phyloP scores from a whole-genome alignment of 1,139 yeast species.

The Blastobotrys elegans region DNA sequence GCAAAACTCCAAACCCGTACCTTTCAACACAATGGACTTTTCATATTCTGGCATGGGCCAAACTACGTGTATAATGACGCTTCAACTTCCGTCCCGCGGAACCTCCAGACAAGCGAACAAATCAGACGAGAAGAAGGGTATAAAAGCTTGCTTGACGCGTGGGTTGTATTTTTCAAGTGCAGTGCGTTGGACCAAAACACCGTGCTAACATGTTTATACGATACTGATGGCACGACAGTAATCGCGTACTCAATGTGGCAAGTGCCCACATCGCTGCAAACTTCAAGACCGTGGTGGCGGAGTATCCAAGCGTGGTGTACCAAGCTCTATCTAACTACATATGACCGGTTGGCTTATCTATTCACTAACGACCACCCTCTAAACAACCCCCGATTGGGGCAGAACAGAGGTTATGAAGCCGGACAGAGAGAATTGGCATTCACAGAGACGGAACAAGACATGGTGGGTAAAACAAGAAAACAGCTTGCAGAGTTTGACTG shows the following conservation, averaged over 20 bases:
- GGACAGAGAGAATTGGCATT: background rate
- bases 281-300: background rate
- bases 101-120: background rate
- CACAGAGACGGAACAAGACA: background rate
- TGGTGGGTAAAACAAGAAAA: background rate
- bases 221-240: background rate
- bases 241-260: background rate
- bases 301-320: background rate
- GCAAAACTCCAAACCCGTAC: background rate
- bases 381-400: background rate
- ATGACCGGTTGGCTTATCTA: background rate
- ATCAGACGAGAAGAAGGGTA: background rate
- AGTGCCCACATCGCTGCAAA: background rate
- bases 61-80: background rate
- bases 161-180: background rate
- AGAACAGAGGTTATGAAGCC: background rate
- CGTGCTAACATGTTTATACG: background rate
- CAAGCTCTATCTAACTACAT: background rate
- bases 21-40: background rate
- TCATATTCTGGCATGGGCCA: background rate
- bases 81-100: background rate
- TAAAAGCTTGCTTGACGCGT: background rate
- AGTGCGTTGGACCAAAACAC: background rate
- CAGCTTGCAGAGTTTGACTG: background rate
- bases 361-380: background rate